Evolutionary conservation across 2,329 filamentous ascomycete species (phyloP).

Genomic region (Seiridium cupressi): DNA sequence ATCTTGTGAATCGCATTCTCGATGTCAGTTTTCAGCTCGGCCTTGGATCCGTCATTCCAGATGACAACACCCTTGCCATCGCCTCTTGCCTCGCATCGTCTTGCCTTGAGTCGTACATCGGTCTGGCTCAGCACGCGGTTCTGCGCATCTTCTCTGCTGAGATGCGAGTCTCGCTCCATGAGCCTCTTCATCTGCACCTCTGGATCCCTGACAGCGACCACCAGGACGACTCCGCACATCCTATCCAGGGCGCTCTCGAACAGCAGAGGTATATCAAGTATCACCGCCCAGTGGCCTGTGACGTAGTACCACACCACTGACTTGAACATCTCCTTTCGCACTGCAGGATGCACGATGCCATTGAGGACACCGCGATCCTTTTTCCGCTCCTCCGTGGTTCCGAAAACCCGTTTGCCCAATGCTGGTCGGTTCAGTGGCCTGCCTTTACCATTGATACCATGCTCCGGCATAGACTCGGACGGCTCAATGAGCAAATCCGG

Average conservation of each 20-base stretch:
- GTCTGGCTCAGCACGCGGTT: slow-evolving; percentile 85
- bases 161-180: slow-evolving; percentile 70
- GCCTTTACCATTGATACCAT: slow-evolving; percentile 60
- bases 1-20: slow-evolving; percentile 64
- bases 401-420: slow-evolving; percentile 84
- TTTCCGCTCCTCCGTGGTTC: slow-evolving; percentile 66
- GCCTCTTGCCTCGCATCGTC: slow-evolving; percentile 65
- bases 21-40: slow-evolving; percentile 67
- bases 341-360: slow-evolving; percentile 87
- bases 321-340: slow-evolving; percentile 78
- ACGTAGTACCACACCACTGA: slow-evolving; percentile 72
- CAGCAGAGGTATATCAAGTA: slow-evolving; percentile 87
- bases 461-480: slow-evolving; percentile 48
- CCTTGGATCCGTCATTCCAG: slow-evolving; percentile 81
- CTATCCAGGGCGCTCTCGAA: slow-evolving; percentile 87
- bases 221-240: slow-evolving; percentile 80
- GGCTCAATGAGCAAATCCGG: slow-evolving; percentile 76
- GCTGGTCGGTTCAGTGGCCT: slow-evolving; percentile 81
- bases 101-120: slow-evolving; percentile 81
- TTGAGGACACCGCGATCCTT: slow-evolving; percentile 78
- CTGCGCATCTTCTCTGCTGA: slow-evolving; percentile 81
- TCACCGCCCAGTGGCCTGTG: slow-evolving; percentile 78
- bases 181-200: slow-evolving; percentile 80
- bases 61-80: slow-evolving; percentile 72
- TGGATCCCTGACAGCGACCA: slow-evolving; percentile 81